phyloP scores from a whole-genome alignment of 2,329 filamentous ascomycete species.

The Acrocalymma vagum region DNA sequence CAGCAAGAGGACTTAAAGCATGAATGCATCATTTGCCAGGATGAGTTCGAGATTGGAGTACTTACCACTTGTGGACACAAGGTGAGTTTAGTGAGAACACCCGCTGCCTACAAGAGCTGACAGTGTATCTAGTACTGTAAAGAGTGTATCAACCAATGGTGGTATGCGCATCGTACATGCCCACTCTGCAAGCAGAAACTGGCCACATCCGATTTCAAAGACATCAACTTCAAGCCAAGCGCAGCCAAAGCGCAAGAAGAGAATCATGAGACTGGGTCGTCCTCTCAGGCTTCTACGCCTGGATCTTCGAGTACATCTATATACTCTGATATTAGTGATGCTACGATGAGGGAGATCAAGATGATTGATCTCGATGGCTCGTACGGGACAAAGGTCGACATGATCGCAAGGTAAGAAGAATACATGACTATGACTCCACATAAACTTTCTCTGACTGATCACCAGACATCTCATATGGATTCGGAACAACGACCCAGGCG shows the following conservation, averaged over 20 bases:
- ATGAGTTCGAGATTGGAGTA: slow-evolving; percentile 77
- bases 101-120: not conserved
- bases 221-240: slow-evolving; percentile 83
- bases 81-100: slow-evolving; percentile 11
- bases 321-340: slow-evolving; percentile 78
- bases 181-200: slow-evolving; percentile 83
- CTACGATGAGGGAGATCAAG: slow-evolving; percentile 80
- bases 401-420: too few relatives aligned
- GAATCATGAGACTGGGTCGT: slow-evolving; percentile 35
- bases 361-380: slow-evolving; percentile 77
- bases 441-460: too few relatives aligned
- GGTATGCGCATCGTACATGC: slow-evolving; percentile 75
- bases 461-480: slow-evolving; percentile 90
- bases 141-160: slow-evolving; percentile 85
- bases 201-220: slow-evolving; percentile 74
- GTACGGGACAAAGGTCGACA: slow-evolving; percentile 92
- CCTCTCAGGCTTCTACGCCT: slow-evolving; percentile 35
- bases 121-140: slow-evolving; percentile 77
- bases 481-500: slow-evolving; percentile 80
- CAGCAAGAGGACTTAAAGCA: slow-evolving; percentile 64
- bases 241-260: slow-evolving; percentile 74
- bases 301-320: slow-evolving; percentile 60
- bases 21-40: slow-evolving; percentile 87
- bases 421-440: too few relatives aligned
- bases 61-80: slow-evolving; percentile 86